Base-by-base conservation (phyloP, 1,284 basidiomycete species). In the Neonothopanus nambi region DNA sequence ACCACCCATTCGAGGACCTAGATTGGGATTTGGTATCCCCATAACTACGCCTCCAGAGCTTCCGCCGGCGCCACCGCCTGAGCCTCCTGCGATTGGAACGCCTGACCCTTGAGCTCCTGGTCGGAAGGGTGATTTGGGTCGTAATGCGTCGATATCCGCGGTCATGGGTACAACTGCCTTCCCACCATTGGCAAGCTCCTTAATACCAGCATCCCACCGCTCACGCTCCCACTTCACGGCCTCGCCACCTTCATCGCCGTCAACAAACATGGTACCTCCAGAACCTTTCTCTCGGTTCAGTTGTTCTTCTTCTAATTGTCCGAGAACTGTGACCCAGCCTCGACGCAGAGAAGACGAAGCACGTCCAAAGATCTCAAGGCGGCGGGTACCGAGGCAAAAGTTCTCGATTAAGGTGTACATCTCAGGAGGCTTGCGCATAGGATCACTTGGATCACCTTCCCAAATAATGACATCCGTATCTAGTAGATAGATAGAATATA, bases 391-490 rank as follows among this genome's bases (percentile, higher is more conserved):
- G 51, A 97, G 87, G 66, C 96, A 98, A 68, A 99, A 99, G 71
- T 97, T 98, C 70, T 99, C 96, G 64, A 98, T 91, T 28, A 98
- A 80, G 9, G 88, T 88, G 73, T 98, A 95, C 74, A 96, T 91
- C 67, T 99, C 96, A 17, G 94, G 92, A 1, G 96, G 96, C 72
- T 97, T 93, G 55, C 85, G 78, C 11, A 84, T 85, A 3, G 90
- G 87, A 69, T 95, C 92, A 0, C 78, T 69, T 48, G 85, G 70
- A 62, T 94, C 91, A 30, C 90, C 90, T 72, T 93, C 90, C 94
- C 95, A 98, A 15, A 99, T 85, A 58, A 98, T 89, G 4, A 98
- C 93, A 69, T 99, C 96, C 26, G 95, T 98, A 68, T 98, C 95
- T 88, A 41, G 39, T 23, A 37, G 15, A 30, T 26, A 18, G 33